Evolutionary conservation across 176 grass and related monocot genomes (phyloP).

Genomic region (Oryza brachyantha): DNA sequence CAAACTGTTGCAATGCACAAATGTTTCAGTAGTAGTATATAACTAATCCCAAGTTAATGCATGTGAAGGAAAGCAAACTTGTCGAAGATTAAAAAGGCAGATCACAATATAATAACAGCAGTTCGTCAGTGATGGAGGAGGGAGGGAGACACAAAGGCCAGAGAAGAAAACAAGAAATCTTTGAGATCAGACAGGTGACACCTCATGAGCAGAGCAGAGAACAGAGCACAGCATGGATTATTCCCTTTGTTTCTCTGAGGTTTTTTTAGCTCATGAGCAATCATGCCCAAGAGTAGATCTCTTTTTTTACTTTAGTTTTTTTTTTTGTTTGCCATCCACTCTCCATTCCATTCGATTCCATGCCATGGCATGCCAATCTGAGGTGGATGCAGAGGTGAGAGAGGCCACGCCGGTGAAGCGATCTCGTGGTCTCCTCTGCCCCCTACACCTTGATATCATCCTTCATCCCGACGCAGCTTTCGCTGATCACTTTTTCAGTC

Average conservation of each 20-base stretch:
- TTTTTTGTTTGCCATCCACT: too few species aligned
- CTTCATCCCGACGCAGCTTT: not conserved
- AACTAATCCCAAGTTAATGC: not conserved
- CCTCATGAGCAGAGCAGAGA: not conserved
- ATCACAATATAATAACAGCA: not conserved
- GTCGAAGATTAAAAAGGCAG: not conserved
- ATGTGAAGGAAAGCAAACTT: not conserved
- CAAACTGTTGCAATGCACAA: not conserved
- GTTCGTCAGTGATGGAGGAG: not conserved
- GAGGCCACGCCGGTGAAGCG: not conserved
- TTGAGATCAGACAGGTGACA: not conserved
- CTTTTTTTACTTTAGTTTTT: too few species aligned
- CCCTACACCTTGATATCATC: conserved; percentile 12
- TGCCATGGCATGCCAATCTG: not conserved
- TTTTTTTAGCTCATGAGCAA: not conserved
- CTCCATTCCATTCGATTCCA: too few species aligned
- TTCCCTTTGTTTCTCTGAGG: not conserved
- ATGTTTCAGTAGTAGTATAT: not conserved
- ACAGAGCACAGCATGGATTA: not conserved
- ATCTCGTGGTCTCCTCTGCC: conserved; percentile 20
- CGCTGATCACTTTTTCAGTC: not conserved
- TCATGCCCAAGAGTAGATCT: not conserved
- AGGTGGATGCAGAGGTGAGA: too few species aligned
- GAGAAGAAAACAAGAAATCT: conserved; percentile 15
- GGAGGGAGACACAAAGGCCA: not conserved